These are phyloP conservation scores for Oldenlandia corymbosa DNA, from an alignment of 257 asterid species.

Conservation along the genomic window DNA sequence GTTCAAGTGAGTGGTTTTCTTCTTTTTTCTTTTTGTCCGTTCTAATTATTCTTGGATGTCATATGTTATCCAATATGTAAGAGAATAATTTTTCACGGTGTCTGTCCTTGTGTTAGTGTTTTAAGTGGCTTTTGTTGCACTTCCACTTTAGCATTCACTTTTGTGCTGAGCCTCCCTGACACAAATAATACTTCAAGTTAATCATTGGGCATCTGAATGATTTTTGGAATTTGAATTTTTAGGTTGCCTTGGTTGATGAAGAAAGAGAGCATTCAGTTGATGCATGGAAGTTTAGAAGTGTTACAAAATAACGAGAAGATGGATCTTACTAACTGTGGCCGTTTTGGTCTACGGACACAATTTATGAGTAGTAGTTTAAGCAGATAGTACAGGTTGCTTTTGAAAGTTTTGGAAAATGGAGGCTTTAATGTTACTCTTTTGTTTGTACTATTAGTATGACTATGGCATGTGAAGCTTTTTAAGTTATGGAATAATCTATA, in stretches of 20 bases:
- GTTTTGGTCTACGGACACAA: not conserved
- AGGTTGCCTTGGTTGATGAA: not conserved
- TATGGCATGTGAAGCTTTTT: no score
- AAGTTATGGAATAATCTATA: no score
- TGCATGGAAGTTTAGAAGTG: not conserved
- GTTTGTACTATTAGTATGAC: no score
- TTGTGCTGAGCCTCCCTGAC: not conserved
- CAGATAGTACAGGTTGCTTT: not conserved
- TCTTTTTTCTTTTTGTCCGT: no score
- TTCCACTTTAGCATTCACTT: not conserved
- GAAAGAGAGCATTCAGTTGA: not conserved
- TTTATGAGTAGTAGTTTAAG: not conserved
- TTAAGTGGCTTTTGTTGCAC: not conserved
- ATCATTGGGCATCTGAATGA: not conserved
- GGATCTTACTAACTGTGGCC: not conserved
- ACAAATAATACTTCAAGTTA: not conserved
- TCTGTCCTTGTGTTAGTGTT: not conserved
- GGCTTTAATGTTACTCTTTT: no score
- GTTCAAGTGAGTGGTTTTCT: conserved; percentile 5
- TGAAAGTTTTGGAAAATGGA: not conserved
- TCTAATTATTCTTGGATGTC: no score
- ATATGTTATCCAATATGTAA: not conserved
- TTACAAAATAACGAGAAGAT: not conserved
- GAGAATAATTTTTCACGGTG: not conserved
- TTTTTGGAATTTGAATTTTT: not conserved